Percentiles rank a stretch among this genome's conserved stretches.
phyloP scores from a whole-genome alignment of 139 green algal genomes.

The Chlamydomonas sphaeroides region DNA sequence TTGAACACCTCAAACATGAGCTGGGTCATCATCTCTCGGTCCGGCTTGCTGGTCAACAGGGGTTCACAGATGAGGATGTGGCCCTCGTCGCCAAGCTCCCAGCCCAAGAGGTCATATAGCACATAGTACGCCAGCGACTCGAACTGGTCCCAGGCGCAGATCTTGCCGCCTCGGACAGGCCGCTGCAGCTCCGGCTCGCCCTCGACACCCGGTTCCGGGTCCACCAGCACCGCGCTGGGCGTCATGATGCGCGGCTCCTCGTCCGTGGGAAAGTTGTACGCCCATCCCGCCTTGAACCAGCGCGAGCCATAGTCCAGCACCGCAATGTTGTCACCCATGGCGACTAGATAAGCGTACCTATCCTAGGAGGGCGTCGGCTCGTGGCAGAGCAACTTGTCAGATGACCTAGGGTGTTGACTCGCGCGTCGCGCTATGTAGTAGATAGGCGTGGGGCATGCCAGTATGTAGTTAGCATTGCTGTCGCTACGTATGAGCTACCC shows the following conservation, averaged over 20 bases:
- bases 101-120: conserved; percentile 80
- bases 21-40: conserved; percentile 80
- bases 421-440: no score
- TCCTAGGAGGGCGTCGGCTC: no score
- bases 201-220: neutral
- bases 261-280: conserved; percentile 68
- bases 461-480: no score
- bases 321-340: conserved; percentile 51
- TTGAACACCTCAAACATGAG: conserved; percentile 87
- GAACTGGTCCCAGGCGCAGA: conserved; percentile 70
- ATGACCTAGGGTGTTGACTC: no score
- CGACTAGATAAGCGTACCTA: neutral
- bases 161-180: conserved; percentile 53
- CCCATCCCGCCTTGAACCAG: conserved; percentile 74
- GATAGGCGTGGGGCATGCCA: no score
- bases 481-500: no score
- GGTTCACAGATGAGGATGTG: conserved; percentile 78
- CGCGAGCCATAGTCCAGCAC: conserved; percentile 77
- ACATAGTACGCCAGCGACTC: conserved; percentile 76
- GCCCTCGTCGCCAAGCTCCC: conserved; percentile 76
- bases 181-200: neutral
- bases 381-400: no score
- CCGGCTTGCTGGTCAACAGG: conserved; percentile 63
- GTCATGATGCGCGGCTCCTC: conserved; percentile 67
- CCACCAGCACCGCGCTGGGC: conserved; percentile 14